A percentile compares a stretch with the other conserved stretches of the same genome.
These are phyloP conservation scores for Orbilia quercus DNA, from an alignment of 2,329 filamentous ascomycete species.

Conservation along the genomic window DNA sequence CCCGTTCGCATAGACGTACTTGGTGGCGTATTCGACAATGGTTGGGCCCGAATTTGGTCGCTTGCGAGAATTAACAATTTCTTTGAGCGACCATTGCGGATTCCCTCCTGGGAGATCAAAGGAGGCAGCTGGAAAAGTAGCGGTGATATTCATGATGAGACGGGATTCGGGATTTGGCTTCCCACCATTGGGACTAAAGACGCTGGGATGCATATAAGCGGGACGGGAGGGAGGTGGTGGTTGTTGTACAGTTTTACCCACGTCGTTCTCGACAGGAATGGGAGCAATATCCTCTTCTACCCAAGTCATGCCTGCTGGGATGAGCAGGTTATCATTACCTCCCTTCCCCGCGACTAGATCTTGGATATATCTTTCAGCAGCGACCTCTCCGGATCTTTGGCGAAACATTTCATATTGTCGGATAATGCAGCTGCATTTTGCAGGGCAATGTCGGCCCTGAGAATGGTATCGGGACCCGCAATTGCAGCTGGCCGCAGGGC, in stretches of 20 bases:
- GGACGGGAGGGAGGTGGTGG: no score
- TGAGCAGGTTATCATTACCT: not conserved
- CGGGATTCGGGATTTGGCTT: not conserved
- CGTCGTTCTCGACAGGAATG: no score
- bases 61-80: conserved; percentile 27
- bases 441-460: conserved; percentile 1
- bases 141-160: conserved; percentile 2
- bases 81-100: conserved; percentile 39
- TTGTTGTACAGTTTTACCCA: no score
- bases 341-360: not conserved
- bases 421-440: not conserved
- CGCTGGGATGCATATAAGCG: conserved; percentile 20
- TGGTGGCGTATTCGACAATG: conserved; percentile 28
- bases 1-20: conserved; percentile 15
- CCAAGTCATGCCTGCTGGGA: not conserved
- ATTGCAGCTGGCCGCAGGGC: not conserved
- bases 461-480: not conserved
- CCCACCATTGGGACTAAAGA: conserved; percentile 7
- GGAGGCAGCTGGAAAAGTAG: conserved; percentile 23
- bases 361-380: not conserved
- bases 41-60: not conserved
- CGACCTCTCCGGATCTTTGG: conserved; percentile 1
- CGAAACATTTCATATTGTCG: not conserved
- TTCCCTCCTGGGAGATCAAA: conserved; percentile 23
- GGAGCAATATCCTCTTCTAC: no score